Percentiles rank a stretch among this genome's conserved stretches.
These are phyloP conservation scores for Aspergillus pseudoterreus DNA, from an alignment of 2,329 filamentous ascomycete genomes.

Conservation along the genomic window DNA sequence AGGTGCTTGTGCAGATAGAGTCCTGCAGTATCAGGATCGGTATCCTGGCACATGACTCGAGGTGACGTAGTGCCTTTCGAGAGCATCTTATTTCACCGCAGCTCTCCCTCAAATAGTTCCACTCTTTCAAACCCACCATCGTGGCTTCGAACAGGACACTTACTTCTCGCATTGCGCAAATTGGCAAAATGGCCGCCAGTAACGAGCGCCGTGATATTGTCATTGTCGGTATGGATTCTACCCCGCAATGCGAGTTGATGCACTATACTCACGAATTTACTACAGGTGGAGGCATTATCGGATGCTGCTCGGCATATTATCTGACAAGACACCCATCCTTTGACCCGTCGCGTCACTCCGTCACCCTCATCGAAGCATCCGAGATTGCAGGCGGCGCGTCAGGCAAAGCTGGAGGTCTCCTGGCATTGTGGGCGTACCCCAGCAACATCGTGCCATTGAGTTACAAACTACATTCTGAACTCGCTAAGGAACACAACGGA, in stretches of 20 bases:
- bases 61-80: slow-evolving; percentile 21
- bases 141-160: slow-evolving; percentile 22
- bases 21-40: background rate
- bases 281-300: slow-evolving; percentile 85
- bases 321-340: slow-evolving; percentile 81
- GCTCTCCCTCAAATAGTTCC: background rate
- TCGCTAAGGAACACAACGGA: slow-evolving; percentile 81
- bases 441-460: slow-evolving; percentile 77
- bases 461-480: slow-evolving; percentile 75
- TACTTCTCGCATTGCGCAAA: slow-evolving; percentile 14
- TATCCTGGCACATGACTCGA: slow-evolving; percentile 23
- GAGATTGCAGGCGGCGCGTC: slow-evolving; percentile 86
- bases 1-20: too few relatives aligned
- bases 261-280: slow-evolving; percentile 11
- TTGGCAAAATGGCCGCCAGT: slow-evolving; percentile 27
- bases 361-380: slow-evolving; percentile 83
- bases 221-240: slow-evolving; percentile 34
- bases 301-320: slow-evolving; percentile 86
- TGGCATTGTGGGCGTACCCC: slow-evolving; percentile 91
- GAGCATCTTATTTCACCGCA: background rate
- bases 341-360: slow-evolving; percentile 67
- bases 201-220: slow-evolving; percentile 36
- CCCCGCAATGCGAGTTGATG: slow-evolving; percentile 19
- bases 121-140: slow-evolving; percentile 5
- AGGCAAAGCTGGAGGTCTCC: slow-evolving; percentile 87